Conservation (phyloP, 371 early-diverging fungal genomes). For the Coemansia sp. region DNA sequence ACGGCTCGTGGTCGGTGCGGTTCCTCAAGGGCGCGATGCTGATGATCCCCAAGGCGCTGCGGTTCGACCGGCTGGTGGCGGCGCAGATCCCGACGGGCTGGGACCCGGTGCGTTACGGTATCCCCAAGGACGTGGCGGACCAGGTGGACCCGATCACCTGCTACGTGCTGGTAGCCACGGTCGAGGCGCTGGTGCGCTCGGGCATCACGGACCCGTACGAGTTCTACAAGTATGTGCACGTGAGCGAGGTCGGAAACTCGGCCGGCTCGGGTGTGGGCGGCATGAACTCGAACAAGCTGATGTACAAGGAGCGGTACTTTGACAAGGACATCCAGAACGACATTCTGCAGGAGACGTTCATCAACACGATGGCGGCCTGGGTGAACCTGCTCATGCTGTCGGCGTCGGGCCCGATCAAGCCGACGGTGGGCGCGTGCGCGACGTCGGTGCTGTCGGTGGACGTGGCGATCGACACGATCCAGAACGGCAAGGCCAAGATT, state of each 20-base stretch:
- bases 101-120: conserved; percentile 90
- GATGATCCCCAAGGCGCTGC: conserved; percentile 92
- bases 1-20: conserved; percentile 73
- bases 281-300: conserved; percentile 72
- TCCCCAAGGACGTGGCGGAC: conserved; percentile 91
- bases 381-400: conserved; percentile 93
- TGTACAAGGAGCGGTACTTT: conserved; percentile 79
- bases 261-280: conserved; percentile 91
- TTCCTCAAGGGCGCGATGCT: conserved; percentile 89
- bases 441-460: conserved; percentile 94
- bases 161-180: conserved; percentile 90
- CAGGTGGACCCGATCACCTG: conserved; percentile 93
- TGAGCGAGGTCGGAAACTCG: conserved; percentile 92
- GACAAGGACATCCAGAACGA: conserved; percentile 92
- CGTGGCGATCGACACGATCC: conserved; percentile 89
- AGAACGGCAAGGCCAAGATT: conserved; percentile 91
- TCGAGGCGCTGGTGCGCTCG: conserved; percentile 87
- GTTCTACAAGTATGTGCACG: conserved; percentile 96
- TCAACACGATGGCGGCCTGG: conserved; percentile 98
- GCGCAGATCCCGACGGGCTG: conserved; percentile 96
- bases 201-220: conserved; percentile 98
- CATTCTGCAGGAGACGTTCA: conserved; percentile 94
- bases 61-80: conserved; percentile 92
- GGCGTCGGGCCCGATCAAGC: conserved; percentile 95
- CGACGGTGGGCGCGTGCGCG: conserved; percentile 95